Evolutionary conservation across 805 yeast species (phyloP), one percentile per base, ranked within the genome.

Genomic region (Suhomyces sp.): DNA sequence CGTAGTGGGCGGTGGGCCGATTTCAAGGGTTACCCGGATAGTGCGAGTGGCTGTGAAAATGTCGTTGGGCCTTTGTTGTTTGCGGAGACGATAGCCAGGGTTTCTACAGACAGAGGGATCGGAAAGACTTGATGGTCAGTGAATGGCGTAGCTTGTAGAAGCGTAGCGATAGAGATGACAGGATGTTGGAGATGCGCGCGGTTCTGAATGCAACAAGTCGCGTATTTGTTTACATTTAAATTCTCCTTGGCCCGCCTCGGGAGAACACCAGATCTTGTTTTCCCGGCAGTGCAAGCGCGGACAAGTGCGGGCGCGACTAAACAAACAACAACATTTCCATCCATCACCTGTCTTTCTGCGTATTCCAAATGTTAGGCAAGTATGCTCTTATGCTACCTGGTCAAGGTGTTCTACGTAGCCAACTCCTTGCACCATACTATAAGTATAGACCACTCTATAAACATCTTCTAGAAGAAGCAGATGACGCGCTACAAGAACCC

Each of bases 321-420:
- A 31, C 17, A n/a, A 31, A 31, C 17, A 31, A 31, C 35, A 31
- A 31, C 12, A n/a, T n/a, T 13, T 12, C 2, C 31, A 27, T 27
- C 35, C 35, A 31, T 6, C 35, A 31, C 35, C 6, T 5, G 31
- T 27, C 31, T 13, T 27, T 2, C n/a, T 27, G 31, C n/a, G 31
- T 12, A 31, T n/a, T n/a, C 35, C 35, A 31, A n/a, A 24, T 44
- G 47, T 6, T 44, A 17, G 27, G 35, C n/a, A 44, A 35, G 22
- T 62, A 55, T 51, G 74, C 72, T 1, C 46, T 71, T 2, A 60
- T 72, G 3, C 66, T 70, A 44, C 75, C 76, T 3, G 75, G 76
- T 12, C 76, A 71, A 53, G 76, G 76, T 1, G 44, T 67, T 8
- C 43, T 62, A 6, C 52, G 53, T 21, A 47, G 57, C 22, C 63